Base-by-base conservation (phyloP, 345 rosid species). In the Laguncularia racemosa region DNA sequence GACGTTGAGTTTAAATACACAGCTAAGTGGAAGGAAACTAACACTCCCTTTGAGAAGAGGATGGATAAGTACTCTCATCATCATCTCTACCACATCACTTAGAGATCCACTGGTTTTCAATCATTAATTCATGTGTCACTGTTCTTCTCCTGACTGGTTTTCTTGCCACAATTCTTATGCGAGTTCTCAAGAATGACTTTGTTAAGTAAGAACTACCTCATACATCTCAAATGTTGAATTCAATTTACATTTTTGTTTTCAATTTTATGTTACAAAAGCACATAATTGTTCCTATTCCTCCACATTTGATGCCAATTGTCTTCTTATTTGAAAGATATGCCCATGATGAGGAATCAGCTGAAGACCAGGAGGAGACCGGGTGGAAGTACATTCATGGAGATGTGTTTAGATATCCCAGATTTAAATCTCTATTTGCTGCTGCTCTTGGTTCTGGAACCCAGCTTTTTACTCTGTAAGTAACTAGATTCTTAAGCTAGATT, bases 351-450 rank as follows among this genome's bases (percentile, higher is more conserved):
- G 85, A 81, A 59, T 16, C 83, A 20, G 78, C 77, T 50, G 83
- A 77, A 51, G 83, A 81, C 58, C 78, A 73, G 50, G 85, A 81
- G 48, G 82, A 81, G 74, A 77, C 80, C 59, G 85, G 83, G 20
- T 78, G 83, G 85, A 81, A 81, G 51, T 77, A 81, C 76, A 77
- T 81, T 19, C 82, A 81, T n/a, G 85, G 85, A 8, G 85, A 81
- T 58, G 82, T 81, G 0, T 81, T 81, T 60, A 70, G 85, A 65
- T 81, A 70, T 50, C 85, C 85, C 14, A 70, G 70, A 56, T 63
- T 56, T 58, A 75, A 81, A 62, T 77, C 85, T 20, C 46, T 81
- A 23, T 63, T 81, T 61, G 68, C 83, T 8, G 83, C 85, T 20
- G 68, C 82, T 12, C 71, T 81, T 49, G 85, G 85, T 28, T 81